These are phyloP conservation scores for Orbilia blumenaviensis DNA, from an alignment of 2,329 filamentous ascomycete genomes.

Conservation along the genomic window DNA sequence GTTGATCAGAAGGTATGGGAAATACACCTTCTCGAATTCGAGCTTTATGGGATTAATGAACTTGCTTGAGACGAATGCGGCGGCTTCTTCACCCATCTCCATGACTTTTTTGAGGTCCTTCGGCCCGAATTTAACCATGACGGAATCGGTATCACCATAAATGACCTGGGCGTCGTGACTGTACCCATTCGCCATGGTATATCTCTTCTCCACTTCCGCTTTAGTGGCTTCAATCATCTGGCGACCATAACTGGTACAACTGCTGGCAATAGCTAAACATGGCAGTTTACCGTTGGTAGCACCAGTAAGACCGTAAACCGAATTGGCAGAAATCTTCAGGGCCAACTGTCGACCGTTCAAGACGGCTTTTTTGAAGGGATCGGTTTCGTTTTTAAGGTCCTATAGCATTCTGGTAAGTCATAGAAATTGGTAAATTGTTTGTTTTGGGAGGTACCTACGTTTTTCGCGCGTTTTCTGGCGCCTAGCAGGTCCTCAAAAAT, in stretches of 20 bases:
- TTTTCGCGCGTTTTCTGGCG: constrained; percentile 84
- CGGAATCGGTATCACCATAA: constrained; percentile 98
- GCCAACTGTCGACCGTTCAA: constrained; percentile 96
- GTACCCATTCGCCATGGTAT: constrained; percentile 93
- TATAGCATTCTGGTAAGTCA: constrained; percentile 13
- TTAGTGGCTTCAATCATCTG: constrained; percentile 99
- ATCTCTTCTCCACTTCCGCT: constrained; percentile 86
- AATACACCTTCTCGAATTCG: constrained; percentile 99
- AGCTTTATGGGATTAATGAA: constrained; percentile 98
- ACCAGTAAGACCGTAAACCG: constrained; percentile 95
- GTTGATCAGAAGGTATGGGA: constrained; percentile 97
- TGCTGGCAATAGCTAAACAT: constrained; percentile 93
- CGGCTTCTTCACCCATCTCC: constrained; percentile 93
- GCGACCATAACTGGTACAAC: constrained; percentile 94
- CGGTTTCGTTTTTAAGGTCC: constrained; percentile 81
- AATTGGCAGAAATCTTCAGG: constrained; percentile 96
- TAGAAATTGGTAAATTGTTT: not conserved
- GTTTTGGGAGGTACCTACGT: constrained; percentile 14
- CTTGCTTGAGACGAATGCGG: constrained; percentile 85
- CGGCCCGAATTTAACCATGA: constrained; percentile 99
- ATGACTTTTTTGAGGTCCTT: constrained; percentile 86
- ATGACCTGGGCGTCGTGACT: constrained; percentile 94
- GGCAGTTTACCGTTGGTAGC: constrained; percentile 95
- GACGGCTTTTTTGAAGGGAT: constrained; percentile 97
- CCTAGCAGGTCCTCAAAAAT: constrained; percentile 92